phyloP scores from a whole-genome alignment of 768 basidiomycete genomes.

The Calvatia gigantea region DNA sequence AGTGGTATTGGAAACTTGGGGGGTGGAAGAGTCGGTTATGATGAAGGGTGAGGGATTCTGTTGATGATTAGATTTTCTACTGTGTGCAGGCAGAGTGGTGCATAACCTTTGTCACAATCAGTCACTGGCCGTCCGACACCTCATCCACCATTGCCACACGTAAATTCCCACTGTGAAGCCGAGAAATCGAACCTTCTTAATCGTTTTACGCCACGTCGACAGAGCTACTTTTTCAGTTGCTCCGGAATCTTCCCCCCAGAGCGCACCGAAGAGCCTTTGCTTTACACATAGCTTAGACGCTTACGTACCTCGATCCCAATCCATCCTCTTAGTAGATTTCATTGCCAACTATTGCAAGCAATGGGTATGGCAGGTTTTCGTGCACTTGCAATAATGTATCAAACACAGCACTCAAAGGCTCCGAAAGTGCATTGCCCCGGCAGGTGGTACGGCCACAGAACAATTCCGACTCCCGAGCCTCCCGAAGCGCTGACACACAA shows the following conservation, averaged over 20 bases:
- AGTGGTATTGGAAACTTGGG: neutral
- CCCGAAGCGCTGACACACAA: no score
- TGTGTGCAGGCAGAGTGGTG: neutral
- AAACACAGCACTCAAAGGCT: no score
- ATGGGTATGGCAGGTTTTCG: neutral
- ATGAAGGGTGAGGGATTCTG: neutral
- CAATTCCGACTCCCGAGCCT: no score
- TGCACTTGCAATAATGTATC: no score
- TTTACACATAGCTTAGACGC: no score
- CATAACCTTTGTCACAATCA: slow-evolving; percentile 13
- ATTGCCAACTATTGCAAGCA: neutral
- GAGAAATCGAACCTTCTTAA: neutral
- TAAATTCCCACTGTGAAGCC: neutral
- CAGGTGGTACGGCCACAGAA: no score
- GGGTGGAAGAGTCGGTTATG: neutral
- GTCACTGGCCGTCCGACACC: neutral
- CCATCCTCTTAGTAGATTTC: neutral
- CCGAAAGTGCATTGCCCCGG: no score
- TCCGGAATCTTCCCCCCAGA: neutral
- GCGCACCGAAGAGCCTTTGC: no score
- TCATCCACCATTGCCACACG: neutral
- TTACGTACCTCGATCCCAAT: neutral
- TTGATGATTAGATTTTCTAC: slow-evolving; percentile 9
- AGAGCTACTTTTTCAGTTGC: neutral
- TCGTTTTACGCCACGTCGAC: neutral